Conservation (phyloP, 495 filamentous ascomycete genomes). For the Oleoguttula mirabilis region DNA sequence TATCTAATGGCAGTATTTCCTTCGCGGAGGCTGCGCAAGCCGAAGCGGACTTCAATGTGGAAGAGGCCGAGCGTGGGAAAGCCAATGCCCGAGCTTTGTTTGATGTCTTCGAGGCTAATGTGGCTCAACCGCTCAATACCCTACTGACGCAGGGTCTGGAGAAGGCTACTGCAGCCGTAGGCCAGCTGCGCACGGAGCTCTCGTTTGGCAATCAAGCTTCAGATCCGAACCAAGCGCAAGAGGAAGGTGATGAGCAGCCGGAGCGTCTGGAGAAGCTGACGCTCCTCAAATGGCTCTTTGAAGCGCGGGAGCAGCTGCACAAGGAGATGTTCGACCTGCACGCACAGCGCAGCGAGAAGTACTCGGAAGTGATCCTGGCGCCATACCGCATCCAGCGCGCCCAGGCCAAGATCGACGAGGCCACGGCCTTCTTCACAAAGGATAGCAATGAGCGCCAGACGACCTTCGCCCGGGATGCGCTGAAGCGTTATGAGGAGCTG, state of each 20-base stretch:
- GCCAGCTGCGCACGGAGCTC: constrained; percentile 56
- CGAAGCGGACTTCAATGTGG: constrained; percentile 51
- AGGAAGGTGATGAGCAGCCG: constrained; percentile 89
- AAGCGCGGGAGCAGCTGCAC: constrained; percentile 77
- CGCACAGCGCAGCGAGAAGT: constrained; percentile 70
- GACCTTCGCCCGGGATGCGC: constrained; percentile 51
- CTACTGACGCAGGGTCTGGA: constrained; percentile 43
- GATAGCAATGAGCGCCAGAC: constrained; percentile 59
- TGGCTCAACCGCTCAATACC: constrained; percentile 65
- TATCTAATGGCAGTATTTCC: constrained; percentile 60
- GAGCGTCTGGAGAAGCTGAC: constrained; percentile 91
- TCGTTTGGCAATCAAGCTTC: constrained; percentile 52
- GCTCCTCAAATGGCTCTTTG: constrained; percentile 93
- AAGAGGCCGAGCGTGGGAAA: constrained; percentile 48
- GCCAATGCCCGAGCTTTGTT: constrained; percentile 59
- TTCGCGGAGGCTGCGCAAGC: constrained; percentile 73
- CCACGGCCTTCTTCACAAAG: constrained; percentile 65
- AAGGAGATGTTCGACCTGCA: constrained; percentile 73
- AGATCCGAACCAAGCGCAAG: constrained; percentile 71
- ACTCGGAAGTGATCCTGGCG: constrained; percentile 64
- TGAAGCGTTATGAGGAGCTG: constrained; percentile 66
- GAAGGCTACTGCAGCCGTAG: constrained; percentile 48
- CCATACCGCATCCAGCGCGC: constrained; percentile 64
- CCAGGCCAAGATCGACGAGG: constrained; percentile 61
- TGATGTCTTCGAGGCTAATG: constrained; percentile 60